Evolutionary conservation across 2,329 filamentous ascomycete genomes (phyloP).

Genomic region (Raffaelea arxii): DNA sequence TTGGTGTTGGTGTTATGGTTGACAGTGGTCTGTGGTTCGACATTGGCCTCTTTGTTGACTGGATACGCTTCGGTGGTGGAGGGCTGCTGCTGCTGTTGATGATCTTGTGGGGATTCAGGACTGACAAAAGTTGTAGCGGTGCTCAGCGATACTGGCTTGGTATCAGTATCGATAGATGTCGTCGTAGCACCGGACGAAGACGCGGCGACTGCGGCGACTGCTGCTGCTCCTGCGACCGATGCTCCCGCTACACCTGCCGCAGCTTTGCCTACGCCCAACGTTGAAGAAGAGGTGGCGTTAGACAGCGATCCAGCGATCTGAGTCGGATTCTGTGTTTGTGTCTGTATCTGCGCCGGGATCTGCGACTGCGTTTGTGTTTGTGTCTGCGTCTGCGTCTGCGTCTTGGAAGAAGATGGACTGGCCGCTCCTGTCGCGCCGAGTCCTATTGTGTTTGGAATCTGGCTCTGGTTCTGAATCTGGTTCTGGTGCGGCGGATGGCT

Average conservation of each 20-base stretch:
- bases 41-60: not conserved
- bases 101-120: too few relatives aligned
- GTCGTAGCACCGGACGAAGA: too few relatives aligned
- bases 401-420: too few relatives aligned
- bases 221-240: conserved; percentile 10
- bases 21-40: conserved; percentile 6
- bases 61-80: not conserved
- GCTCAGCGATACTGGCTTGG: conserved; percentile 29
- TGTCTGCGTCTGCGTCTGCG: conserved; percentile 5
- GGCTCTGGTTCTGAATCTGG: too few relatives aligned
- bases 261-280: too few relatives aligned
- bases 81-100: conserved; percentile 8
- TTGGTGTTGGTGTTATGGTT: conserved; percentile 1
- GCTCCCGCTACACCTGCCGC: too few relatives aligned
- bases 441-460: too few relatives aligned
- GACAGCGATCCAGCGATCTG: too few relatives aligned
- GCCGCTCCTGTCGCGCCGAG: too few relatives aligned
- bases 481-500: too few relatives aligned
- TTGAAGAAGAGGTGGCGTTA: conserved; percentile 9
- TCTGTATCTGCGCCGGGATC: not conserved
- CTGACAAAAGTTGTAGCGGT: too few relatives aligned
- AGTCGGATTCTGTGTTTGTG: conserved; percentile 12
- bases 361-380: conserved; percentile 1
- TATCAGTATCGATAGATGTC: conserved; percentile 34
- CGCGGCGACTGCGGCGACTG: conserved; percentile 15